phyloP scores from a whole-genome alignment of 306 rosid species.

The Sicyos edulis region DNA sequence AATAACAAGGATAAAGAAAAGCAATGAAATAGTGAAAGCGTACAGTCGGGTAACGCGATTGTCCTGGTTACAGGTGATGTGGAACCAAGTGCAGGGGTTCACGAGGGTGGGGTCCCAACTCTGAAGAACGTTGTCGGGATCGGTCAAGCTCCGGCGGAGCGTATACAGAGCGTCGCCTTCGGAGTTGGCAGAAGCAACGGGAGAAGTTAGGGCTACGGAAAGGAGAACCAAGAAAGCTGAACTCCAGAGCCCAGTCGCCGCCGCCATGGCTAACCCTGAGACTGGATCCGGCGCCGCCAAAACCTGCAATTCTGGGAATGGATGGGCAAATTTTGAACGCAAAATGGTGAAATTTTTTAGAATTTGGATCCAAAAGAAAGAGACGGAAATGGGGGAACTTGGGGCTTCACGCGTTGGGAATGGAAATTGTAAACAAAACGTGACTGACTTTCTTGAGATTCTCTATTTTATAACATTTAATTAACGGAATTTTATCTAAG shows the following conservation, averaged over 20 bases:
- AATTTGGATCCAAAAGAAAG: too few relatives aligned
- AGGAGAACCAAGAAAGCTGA: conserved; percentile 21
- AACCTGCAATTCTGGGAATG: background rate
- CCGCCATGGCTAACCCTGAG: conserved; percentile 32
- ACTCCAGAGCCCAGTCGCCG: conserved; percentile 21
- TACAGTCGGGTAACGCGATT: conserved; percentile 92
- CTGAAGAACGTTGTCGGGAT: conserved; percentile 82
- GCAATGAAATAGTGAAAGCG: background rate
- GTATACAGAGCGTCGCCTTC: conserved; percentile 91
- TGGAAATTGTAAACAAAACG: conserved; percentile 5
- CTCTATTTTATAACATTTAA: background rate
- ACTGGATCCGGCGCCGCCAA: conserved; percentile 18
- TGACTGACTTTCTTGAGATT: conserved; percentile 12
- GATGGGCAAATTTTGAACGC: background rate
- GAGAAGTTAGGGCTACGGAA: conserved; percentile 35
- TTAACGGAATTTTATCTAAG: too few relatives aligned
- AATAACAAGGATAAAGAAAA: too few relatives aligned
- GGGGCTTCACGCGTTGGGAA: conserved; percentile 14
- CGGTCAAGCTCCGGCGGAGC: conserved; percentile 64
- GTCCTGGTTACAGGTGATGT: conserved; percentile 87
- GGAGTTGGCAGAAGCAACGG: conserved; percentile 47
- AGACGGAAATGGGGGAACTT: too few relatives aligned
- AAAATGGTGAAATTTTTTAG: background rate
- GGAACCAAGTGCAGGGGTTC: conserved; percentile 97
- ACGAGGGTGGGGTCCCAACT: conserved; percentile 99